Percentiles rank a stretch among this genome's conserved stretches.
Evolutionary conservation across 2,329 filamentous ascomycete species (phyloP).

Genomic region (Pseudocercospora pini-densiflorae): DNA sequence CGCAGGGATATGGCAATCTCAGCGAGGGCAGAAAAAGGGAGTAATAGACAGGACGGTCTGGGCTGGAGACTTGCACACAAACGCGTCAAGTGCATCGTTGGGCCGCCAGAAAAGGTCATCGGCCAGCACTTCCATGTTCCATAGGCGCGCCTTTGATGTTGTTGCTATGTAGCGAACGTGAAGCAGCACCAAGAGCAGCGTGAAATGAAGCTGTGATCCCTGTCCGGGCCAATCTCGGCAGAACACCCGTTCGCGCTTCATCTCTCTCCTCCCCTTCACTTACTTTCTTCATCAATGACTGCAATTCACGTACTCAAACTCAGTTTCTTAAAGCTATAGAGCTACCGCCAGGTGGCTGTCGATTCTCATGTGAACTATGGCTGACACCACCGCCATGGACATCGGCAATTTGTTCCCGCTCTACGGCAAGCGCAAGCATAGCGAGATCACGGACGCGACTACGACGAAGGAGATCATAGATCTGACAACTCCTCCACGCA

Average conservation of each 20-base stretch:
- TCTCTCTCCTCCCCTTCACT: not conserved
- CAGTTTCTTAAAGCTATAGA: not conserved
- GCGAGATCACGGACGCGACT: not conserved
- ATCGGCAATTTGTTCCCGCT: not conserved
- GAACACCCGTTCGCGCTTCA: not conserved
- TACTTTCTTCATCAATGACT: not conserved
- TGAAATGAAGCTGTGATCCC: too few relatives aligned
- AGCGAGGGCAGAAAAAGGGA: too few relatives aligned
- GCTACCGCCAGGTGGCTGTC: not conserved
- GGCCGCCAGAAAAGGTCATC: too few relatives aligned
- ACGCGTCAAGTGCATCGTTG: too few relatives aligned
- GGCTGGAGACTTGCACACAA: too few relatives aligned
- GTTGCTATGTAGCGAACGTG: too few relatives aligned
- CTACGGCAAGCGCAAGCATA: not conserved
- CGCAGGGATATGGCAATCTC: too few relatives aligned
- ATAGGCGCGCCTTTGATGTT: too few relatives aligned
- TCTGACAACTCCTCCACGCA: not conserved
- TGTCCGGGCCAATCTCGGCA: not conserved
- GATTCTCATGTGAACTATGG: not conserved
- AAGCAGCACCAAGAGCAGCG: too few relatives aligned
- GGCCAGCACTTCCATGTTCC: too few relatives aligned
- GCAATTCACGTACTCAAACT: not conserved
- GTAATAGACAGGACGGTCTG: too few relatives aligned
- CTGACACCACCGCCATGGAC: not conserved
- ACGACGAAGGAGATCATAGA: not conserved